Base-by-base conservation (phyloP, 495 filamentous ascomycete genomes). In the Daldinia caldariorum region DNA sequence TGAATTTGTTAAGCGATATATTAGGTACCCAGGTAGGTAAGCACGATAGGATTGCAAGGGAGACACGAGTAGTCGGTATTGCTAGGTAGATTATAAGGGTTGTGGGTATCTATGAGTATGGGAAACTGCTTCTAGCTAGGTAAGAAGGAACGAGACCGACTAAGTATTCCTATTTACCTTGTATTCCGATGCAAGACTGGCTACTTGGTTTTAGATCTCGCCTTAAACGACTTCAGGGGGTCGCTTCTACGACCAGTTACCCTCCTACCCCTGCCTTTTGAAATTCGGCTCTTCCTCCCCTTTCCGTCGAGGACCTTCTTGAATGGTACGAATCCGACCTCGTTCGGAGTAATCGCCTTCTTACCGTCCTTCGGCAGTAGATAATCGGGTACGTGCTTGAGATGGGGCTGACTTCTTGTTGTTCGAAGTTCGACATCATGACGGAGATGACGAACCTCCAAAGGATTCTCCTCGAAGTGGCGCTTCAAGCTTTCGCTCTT, bases 391-490 rank as follows among this genome's bases (percentile, higher is more conserved):
- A 99, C 92, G 81, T 98, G 94, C 79, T 92, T 97, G 63, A 99
- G 79, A 84, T 99, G 96, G 10, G 90, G 85, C 80, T 97, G 93
- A 32, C 94, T 85, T 69, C 91, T 84, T 4, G 91, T 90, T 20
- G 89, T 85, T 66, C 92, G 88, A 49, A 95, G 80, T 78, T 97
- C 95, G 9, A 89, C 90, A 76, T 99, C 96, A 75, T 99, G 95
- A 31, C 95, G 85, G 57, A 99, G 83, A 76, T 95, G 91, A 20
- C 89, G 85, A 45, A 97, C 80, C 74, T 97, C 94, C 7, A 89
- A 88, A 0, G 95, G 95, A 77, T 98, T 97, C 79, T 99, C 95
- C 75, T 98, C 95, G 74, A 97, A 98, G 81, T 97, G 93, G 63
- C 95, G 85, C 79, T 94, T 94, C 61, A 99, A 80, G 75, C 96